phyloP scores from a whole-genome alignment of 805 yeast species.

The Metschnikowia lochheadii region DNA sequence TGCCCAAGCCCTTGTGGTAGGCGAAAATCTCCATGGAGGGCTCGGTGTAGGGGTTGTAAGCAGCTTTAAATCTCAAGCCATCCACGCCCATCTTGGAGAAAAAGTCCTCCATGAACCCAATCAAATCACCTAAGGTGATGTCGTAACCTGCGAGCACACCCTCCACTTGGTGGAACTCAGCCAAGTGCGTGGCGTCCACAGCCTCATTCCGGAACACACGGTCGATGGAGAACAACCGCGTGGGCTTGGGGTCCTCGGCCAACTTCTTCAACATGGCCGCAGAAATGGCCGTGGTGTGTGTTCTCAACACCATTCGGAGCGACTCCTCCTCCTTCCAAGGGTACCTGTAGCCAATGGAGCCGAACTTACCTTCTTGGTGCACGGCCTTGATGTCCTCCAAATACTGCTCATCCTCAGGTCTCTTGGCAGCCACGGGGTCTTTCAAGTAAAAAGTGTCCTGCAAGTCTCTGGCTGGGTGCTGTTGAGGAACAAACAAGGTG shows the following conservation, averaged over 20 bases:
- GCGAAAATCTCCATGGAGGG: slow-evolving; percentile 97
- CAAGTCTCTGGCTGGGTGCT: slow-evolving; percentile 98
- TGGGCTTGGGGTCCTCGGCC: slow-evolving; percentile 85
- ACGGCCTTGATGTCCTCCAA: slow-evolving; percentile 75
- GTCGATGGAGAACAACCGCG: slow-evolving; percentile 91
- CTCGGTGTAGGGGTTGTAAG: slow-evolving; percentile 98
- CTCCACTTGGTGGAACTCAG: slow-evolving; percentile 99
- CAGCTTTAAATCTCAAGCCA: slow-evolving; percentile 94
- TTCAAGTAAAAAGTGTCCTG: slow-evolving; percentile 98
- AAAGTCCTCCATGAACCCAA: slow-evolving; percentile 97
- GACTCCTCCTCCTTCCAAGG: slow-evolving; percentile 95
- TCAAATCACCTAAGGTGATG: slow-evolving; percentile 90
- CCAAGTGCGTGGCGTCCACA: slow-evolving; percentile 98
- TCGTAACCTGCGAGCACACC: slow-evolving; percentile 98
- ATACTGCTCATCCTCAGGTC: slow-evolving; percentile 78
- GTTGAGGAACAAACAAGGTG: slow-evolving; percentile 95
- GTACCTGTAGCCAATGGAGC: slow-evolving; percentile 96
- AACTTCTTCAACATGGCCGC: slow-evolving; percentile 81
- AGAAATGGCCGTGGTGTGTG: slow-evolving; percentile 96
- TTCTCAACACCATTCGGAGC: slow-evolving; percentile 86
- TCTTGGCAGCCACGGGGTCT: slow-evolving; percentile 79
- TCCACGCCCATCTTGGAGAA: slow-evolving; percentile 96
- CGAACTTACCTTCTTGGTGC: slow-evolving; percentile 86
- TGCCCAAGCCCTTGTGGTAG: slow-evolving; percentile 88
- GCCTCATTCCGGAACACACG: slow-evolving; percentile 99